These are phyloP conservation scores for Phaeomoniella chlamydospora DNA, from an alignment of 2,329 filamentous ascomycete genomes.

Conservation along the genomic window DNA sequence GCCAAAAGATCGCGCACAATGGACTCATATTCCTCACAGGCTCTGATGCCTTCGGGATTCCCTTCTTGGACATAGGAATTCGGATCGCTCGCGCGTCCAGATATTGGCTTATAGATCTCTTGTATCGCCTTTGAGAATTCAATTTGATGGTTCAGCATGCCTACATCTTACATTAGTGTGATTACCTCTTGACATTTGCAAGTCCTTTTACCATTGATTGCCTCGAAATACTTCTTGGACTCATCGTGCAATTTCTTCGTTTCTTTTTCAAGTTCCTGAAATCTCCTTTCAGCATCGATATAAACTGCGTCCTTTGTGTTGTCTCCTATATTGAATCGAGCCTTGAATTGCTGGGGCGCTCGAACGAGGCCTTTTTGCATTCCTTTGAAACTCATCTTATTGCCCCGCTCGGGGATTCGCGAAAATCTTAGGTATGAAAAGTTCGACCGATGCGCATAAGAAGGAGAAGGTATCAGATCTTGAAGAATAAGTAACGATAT, in stretches of 20 bases:
- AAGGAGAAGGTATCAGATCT: too few relatives aligned
- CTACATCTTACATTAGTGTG: conserved; percentile 17
- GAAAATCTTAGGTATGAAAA: not conserved
- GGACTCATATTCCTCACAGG: conserved; percentile 90
- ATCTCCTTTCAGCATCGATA: conserved; percentile 83
- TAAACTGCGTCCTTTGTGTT: conserved; percentile 92
- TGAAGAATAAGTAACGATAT: too few relatives aligned
- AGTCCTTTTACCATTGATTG: conserved; percentile 59
- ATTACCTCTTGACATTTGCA: not conserved
- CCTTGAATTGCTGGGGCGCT: conserved; percentile 83
- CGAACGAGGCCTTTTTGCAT: conserved; percentile 80
- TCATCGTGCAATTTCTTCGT: conserved; percentile 96
- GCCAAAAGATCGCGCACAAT: conserved; percentile 84
- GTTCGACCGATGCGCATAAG: too few relatives aligned
- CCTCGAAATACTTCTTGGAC: conserved; percentile 91
- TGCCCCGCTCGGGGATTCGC: conserved; percentile 1
- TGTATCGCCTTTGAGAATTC: conserved; percentile 93
- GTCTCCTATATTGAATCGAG: conserved; percentile 89
- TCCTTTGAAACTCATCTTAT: conserved; percentile 86
- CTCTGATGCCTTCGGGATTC: conserved; percentile 82
- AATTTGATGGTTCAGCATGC: conserved; percentile 95
- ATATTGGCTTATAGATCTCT: conserved; percentile 97
- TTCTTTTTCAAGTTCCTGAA: conserved; percentile 84
- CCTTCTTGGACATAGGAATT: conserved; percentile 68
- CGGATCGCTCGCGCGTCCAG: conserved; percentile 86